A percentile compares a stretch with the other conserved stretches of the same genome.
Evolutionary conservation across 75 land plant species (phyloP).

Genomic region (Sequoia sempervirens): DNA sequence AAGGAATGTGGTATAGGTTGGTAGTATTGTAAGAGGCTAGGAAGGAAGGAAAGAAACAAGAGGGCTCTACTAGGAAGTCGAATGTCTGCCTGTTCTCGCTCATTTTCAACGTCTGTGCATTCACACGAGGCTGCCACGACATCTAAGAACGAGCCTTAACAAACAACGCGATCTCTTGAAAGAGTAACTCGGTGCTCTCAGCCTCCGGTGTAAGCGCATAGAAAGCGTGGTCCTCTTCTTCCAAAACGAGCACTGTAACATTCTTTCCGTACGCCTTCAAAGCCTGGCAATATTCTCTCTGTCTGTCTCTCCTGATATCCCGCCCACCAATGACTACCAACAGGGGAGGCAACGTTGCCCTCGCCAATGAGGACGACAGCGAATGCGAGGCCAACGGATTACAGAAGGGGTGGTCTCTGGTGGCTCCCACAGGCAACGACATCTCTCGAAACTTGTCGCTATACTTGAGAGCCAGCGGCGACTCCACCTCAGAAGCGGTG

Average conservation of each 20-base stretch:
- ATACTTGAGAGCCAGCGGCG: neutral
- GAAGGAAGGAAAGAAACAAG: too few species aligned
- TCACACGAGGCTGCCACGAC: too few species aligned
- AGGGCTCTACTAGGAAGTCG: too few species aligned
- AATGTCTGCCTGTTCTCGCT: too few species aligned
- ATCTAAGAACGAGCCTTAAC: neutral
- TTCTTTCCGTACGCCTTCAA: constrained; percentile 5
- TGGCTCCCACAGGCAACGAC: constrained; percentile 26
- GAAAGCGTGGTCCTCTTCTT: constrained; percentile 11
- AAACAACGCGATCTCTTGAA: neutral
- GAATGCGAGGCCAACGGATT: constrained; percentile 1
- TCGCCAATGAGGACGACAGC: neutral
- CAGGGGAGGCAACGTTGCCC: constrained; percentile 12
- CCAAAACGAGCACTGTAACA: neutral
- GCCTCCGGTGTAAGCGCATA: neutral
- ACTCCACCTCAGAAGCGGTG: constrained; percentile 18
- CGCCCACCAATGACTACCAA: constrained; percentile 19
- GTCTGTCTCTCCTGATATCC: constrained; percentile 20
- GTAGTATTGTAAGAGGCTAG: too few species aligned
- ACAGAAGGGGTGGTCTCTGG: constrained; percentile 26
- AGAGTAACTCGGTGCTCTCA: neutral
- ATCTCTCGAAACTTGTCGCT: constrained; percentile 21
- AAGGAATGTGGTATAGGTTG: too few species aligned
- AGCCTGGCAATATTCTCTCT: constrained; percentile 11
- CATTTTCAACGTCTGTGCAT: too few species aligned